These are phyloP conservation scores for Stemphylium lycopersici DNA, from an alignment of 2,329 filamentous ascomycete genomes.

Conservation along the genomic window DNA sequence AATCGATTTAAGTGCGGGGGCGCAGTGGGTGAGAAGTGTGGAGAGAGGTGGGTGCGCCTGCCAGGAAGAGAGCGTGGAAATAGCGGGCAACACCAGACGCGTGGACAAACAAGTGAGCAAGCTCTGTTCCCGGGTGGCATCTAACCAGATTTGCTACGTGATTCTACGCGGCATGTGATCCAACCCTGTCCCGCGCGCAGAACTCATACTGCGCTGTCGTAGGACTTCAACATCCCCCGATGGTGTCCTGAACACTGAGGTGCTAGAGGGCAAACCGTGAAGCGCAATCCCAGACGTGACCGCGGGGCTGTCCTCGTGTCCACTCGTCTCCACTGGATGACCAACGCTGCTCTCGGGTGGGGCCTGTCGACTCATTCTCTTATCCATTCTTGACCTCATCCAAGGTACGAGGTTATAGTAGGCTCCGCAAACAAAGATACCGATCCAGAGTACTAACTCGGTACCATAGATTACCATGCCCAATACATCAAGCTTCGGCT, in stretches of 20 bases:
- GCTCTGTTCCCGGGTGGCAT: neutral
- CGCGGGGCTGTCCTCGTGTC: neutral
- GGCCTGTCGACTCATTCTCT: slow-evolving; percentile 13
- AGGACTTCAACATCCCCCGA: slow-evolving; percentile 49
- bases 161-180: slow-evolving; percentile 11
- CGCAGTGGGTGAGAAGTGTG: slow-evolving; percentile 3
- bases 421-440: slow-evolving; percentile 68
- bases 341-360: neutral
- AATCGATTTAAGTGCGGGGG: slow-evolving; percentile 3
- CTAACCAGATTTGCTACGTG: slow-evolving; percentile 1
- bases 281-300: slow-evolving; percentile 45
- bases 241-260: slow-evolving; percentile 67
- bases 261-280: slow-evolving; percentile 63
- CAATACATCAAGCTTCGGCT: slow-evolving; percentile 63
- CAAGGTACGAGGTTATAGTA: slow-evolving; percentile 70
- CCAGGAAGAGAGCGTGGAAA: slow-evolving; percentile 8
- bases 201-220: slow-evolving; percentile 22
- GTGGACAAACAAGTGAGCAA: neutral
- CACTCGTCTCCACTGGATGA: neutral
- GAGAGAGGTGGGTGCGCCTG: slow-evolving; percentile 20
- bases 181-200: slow-evolving; percentile 6
- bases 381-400: slow-evolving; percentile 50
- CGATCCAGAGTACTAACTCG: slow-evolving; percentile 70
- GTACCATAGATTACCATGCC: slow-evolving; percentile 71
- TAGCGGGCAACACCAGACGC: slow-evolving; percentile 1